phyloP scores from a whole-genome alignment of 345 rosid genomes.

The Lepidium africanum region DNA sequence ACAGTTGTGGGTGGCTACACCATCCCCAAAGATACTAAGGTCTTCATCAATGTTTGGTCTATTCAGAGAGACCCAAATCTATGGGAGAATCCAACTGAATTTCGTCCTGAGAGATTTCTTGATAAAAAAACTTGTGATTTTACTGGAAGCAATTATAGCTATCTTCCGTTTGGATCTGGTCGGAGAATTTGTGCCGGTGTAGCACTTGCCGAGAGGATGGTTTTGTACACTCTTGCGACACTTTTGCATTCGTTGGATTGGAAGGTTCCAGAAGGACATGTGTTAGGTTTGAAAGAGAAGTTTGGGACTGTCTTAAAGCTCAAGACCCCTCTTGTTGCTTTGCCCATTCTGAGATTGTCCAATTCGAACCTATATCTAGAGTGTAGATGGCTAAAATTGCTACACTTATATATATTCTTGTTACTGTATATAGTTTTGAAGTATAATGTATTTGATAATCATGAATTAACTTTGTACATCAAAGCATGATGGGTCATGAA shows the following conservation, averaged over 20 bases:
- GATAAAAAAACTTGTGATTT: constrained; percentile 33
- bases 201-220: constrained; percentile 73
- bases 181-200: constrained; percentile 63
- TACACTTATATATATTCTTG: no score
- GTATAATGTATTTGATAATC: not conserved
- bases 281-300: constrained; percentile 45
- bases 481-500: not conserved
- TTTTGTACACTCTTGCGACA: constrained; percentile 48
- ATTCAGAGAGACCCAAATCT: constrained; percentile 15
- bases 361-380: constrained; percentile 8
- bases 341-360: constrained; percentile 51
- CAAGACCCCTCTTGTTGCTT: constrained; percentile 41
- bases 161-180: constrained; percentile 74
- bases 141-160: constrained; percentile 44
- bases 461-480: not conserved
- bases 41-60: constrained; percentile 24
- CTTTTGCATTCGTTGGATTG: constrained; percentile 68
- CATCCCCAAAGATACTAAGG: constrained; percentile 15
- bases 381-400: not conserved
- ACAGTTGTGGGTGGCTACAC: constrained; percentile 10
- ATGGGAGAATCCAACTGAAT: constrained; percentile 7
- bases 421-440: no score
- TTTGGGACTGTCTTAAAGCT: constrained; percentile 69
- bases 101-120: constrained; percentile 18
- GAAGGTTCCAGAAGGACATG: constrained; percentile 34